Percentiles rank a stretch among this genome's conserved stretches.
These are phyloP conservation scores for Globisporangium carolinianum DNA, from an alignment of 352 stramenopile species.

Conservation along the genomic window DNA sequence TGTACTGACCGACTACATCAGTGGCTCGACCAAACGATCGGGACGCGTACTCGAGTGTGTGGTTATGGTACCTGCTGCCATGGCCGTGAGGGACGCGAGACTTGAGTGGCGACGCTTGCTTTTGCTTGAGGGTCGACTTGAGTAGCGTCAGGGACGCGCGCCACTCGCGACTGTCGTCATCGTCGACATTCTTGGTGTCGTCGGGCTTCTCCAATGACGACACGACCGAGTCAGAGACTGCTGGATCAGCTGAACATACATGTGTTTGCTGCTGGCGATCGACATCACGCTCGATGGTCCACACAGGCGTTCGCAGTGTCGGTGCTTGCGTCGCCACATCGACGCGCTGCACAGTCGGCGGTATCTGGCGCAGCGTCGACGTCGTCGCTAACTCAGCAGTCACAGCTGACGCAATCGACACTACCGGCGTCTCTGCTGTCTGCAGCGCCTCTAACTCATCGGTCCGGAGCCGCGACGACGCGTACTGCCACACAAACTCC, in stretches of 20 bases:
- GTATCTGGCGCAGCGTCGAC: not conserved
- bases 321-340: not conserved
- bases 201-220: not conserved
- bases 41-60: not conserved
- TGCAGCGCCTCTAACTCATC: too few relatives aligned
- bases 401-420: not conserved
- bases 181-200: slow-evolving; percentile 1
- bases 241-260: too few relatives aligned
- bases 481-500: not conserved
- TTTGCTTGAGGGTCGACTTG: slow-evolving; percentile 25
- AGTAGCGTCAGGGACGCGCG: slow-evolving; percentile 31
- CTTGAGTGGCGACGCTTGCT: slow-evolving; percentile 19
- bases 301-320: too few relatives aligned
- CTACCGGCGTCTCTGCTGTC: not conserved
- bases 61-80: not conserved
- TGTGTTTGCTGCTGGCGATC: not conserved
- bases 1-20: too few relatives aligned
- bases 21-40: too few relatives aligned
- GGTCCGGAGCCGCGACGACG: not conserved
- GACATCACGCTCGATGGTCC: not conserved
- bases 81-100: not conserved
- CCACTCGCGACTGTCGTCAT: slow-evolving; percentile 22
- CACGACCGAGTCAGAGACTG: too few relatives aligned
- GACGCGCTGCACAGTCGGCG: not conserved
- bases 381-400: not conserved